Base-by-base conservation (phyloP, 176 grass and related monocot genomes). In the Luzula sylvatica region DNA sequence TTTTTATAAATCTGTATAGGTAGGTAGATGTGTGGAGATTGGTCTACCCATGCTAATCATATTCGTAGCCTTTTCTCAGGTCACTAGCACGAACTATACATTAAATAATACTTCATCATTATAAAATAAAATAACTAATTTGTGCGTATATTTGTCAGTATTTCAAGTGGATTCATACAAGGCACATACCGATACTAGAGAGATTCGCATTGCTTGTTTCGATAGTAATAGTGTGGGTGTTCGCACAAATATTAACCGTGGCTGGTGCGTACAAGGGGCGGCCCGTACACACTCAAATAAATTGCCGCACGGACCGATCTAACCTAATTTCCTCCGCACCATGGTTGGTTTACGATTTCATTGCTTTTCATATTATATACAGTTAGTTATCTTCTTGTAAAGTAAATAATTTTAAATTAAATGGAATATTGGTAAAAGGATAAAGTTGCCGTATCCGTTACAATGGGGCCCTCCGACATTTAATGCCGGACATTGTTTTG, bases 381-480 rank as follows among this genome's bases (percentile, higher is more conserved):
- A 26, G 44, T 42, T 35, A n/a, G n/a, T 35, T 35, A 35, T 35
- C 0, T 35, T 35, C 7, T 4, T 35, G 0, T 0, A 35, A 35
- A 20, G 8, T 47, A 28, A 32, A 46, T 63, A 14, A 46, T 7
- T 64, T 13, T 16, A 28, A 64, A 64, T 46, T 15, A 64, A 35
- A 35, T 9, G 30, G 30, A 27, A 47, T 48, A 29, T 46, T 29
- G 11, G 24, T 42, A 50, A 8, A 70, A 96, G 92, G 92, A 87
- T 98, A 90, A 98, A 77, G 68, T 74, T 98, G 42, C 92, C 92
- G 15, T 98, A 72, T 35, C 92, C 92, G 0, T 73, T 98, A 71
- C 92, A 98, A 73, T 98, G 92, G 92, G 92, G 92, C 1, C 59
- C 92, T 21, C 85, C 92, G 13, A 90, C 78, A 35, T 98, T 98